Base-by-base conservation (phyloP, 345 rosid species). In the Firmiana major region DNA sequence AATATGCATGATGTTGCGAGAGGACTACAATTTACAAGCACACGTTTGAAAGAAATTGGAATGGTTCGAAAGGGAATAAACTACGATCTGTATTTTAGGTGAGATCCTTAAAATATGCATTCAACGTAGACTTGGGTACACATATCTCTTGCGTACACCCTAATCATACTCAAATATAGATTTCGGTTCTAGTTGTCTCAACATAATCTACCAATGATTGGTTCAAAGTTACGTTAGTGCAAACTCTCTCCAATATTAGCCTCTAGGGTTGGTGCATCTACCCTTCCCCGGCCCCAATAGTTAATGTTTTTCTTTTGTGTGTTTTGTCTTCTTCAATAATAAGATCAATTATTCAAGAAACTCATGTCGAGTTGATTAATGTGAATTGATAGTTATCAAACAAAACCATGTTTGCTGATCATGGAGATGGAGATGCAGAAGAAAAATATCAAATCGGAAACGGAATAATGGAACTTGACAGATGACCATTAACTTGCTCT, bases 171-270 rank as follows among this genome's bases (percentile, higher is more conserved):
- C 51, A 64, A 76, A n/a, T 72, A 21, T 45, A 71, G 77, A 71
- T 38, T 60, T 60, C 51, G 60, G 75, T 78, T 82, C 36, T 22
- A 71, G 63, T 66, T 65, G 68, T 57, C 49, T 79, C 36, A 51
- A 64, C 63, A 21, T 5, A 43, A 10, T 64, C 60, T 13, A 67
- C 72, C 34, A 45, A 73, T 57, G 78, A 31, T 78, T 81, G 76
- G 64, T 78, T 82, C 54, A 22, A 75, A 75, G 77, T 63, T 64
- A 81, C 79, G 81, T 74, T 74, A 74, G 31, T 26, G 51, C 48
- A 54, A 73, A 2, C 19, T 10, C 51, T 67, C 19, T 13, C 17
- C 71, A 13, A 12, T 15, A 21, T 67, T 67, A 43, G 72, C n/a
- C 55, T 22, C 34, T 45, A 43, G 72, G 71, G 36, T 67, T 67